A percentile compares a stretch with the other conserved stretches of the same genome.
Evolutionary conservation across 495 filamentous ascomycete species (phyloP).

Genomic region (Podospora sp.): DNA sequence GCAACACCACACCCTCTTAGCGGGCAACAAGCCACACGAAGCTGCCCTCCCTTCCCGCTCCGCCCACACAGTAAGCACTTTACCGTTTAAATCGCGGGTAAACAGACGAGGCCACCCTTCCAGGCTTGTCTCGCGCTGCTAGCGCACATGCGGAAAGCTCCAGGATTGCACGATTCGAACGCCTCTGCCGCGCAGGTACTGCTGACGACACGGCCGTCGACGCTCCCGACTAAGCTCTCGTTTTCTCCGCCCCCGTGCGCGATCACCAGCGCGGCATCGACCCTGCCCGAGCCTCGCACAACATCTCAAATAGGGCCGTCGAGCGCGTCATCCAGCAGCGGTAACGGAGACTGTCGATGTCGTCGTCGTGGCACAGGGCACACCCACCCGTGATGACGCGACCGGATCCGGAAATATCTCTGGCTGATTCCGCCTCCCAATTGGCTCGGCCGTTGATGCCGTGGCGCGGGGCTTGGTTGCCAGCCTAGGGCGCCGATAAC

Average conservation of each 20-base stretch:
- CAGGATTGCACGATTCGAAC: constrained; percentile 1
- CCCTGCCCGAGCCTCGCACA: not conserved
- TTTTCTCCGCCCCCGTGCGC: not conserved
- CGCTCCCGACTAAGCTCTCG: not conserved
- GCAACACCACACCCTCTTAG: not conserved
- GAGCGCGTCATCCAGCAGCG: not conserved
- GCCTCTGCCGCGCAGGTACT: not conserved
- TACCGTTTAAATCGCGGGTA: constrained; percentile 16
- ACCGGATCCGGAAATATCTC: constrained; percentile 32
- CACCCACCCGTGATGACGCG: not conserved
- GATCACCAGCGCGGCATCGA: not conserved
- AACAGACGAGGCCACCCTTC: constrained; percentile 9
- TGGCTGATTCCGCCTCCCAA: constrained; percentile 20
- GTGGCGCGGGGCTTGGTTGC: constrained; percentile 20
- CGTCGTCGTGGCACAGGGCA: constrained; percentile 11
- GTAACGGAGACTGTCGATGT: not conserved
- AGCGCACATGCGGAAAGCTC: constrained; percentile 1
- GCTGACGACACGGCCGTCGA: not conserved
- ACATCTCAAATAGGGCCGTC: not conserved
- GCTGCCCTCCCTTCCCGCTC: constrained; percentile 11
- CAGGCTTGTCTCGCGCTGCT: not conserved
- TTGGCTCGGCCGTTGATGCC: constrained; percentile 27
- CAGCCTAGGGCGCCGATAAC: constrained; percentile 11
- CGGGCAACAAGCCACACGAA: constrained; percentile 2
- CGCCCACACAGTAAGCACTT: constrained; percentile 20